phyloP scores from a whole-genome alignment of 2,329 filamentous ascomycete species.

The Beauveria varroae region DNA sequence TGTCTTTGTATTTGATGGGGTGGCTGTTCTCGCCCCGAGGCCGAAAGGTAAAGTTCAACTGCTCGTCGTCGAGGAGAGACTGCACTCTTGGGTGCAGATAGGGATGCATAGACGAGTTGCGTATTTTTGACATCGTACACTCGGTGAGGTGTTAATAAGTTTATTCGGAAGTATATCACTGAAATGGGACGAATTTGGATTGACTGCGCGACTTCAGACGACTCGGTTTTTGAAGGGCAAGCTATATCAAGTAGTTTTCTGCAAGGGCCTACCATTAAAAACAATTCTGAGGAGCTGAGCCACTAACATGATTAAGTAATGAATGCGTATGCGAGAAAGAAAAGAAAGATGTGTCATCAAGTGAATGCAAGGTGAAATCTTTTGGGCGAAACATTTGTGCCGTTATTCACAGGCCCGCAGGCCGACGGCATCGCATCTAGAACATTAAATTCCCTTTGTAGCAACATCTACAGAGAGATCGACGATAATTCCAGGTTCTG shows the following conservation, averaged over 20 bases:
- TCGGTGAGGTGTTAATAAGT: no score
- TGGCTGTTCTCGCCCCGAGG: slow-evolving; percentile 12
- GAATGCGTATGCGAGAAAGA: no score
- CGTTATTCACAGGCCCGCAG: no score
- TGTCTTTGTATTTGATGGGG: slow-evolving; percentile 18
- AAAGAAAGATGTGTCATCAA: no score
- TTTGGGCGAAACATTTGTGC: no score
- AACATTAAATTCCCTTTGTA: no score
- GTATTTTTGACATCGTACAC: neutral
- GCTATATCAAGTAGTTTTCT: neutral
- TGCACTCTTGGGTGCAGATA: slow-evolving; percentile 14
- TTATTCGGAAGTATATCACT: neutral
- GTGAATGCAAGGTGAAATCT: no score
- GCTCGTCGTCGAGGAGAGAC: slow-evolving; percentile 11
- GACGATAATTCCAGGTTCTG: no score
- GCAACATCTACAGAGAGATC: no score
- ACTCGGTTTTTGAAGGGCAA: neutral
- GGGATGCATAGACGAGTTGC: slow-evolving; percentile 17
- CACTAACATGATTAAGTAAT: no score
- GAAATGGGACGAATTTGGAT: neutral
- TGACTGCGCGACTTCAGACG: neutral
- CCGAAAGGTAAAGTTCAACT: slow-evolving; percentile 19
- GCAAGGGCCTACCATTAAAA: neutral
- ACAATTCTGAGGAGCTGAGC: neutral
- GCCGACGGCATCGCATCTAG: no score